Percentiles rank a stretch among this genome's conserved stretches.
Evolutionary conservation across 2,329 filamentous ascomycete genomes (phyloP).

Genomic region (Coniochaeta pulveracea): DNA sequence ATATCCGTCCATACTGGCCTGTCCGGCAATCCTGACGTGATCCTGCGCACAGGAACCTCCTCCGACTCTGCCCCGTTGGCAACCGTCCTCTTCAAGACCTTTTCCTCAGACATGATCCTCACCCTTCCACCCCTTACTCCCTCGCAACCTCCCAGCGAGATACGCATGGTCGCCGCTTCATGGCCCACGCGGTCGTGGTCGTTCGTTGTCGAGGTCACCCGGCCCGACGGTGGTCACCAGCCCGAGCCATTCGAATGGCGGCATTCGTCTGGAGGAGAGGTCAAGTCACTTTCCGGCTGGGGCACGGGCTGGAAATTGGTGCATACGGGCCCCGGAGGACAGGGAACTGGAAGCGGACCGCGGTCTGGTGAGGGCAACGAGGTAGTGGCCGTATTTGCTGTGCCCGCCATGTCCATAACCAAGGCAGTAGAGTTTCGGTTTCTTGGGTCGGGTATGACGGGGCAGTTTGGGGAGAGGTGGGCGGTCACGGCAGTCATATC

Average conservation of each 20-base stretch:
- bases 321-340: slow-evolving; percentile 16
- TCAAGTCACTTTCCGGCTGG: slow-evolving; percentile 19
- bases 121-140: slow-evolving; percentile 15
- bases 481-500: slow-evolving; percentile 29
- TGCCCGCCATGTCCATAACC: slow-evolving; percentile 16
- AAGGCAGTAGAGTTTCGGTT: slow-evolving; percentile 27
- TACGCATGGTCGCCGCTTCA: slow-evolving; percentile 7
- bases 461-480: slow-evolving; percentile 28
- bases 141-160: slow-evolving; percentile 9
- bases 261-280: slow-evolving; percentile 21
- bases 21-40: slow-evolving; percentile 16
- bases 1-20: slow-evolving; percentile 15
- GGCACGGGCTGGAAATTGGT: slow-evolving; percentile 29
- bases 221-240: slow-evolving; percentile 8
- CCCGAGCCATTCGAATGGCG: slow-evolving; percentile 32
- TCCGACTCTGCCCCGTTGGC: slow-evolving; percentile 18
- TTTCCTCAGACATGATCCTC: slow-evolving; percentile 12
- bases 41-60: slow-evolving; percentile 22
- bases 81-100: slow-evolving; percentile 10
- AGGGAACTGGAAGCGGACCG: slow-evolving; percentile 8
- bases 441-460: slow-evolving; percentile 24
- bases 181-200: slow-evolving; percentile 11
- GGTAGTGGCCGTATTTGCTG: slow-evolving; percentile 28
- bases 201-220: slow-evolving; percentile 23
- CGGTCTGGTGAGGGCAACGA: slow-evolving; percentile 24